Base-by-base conservation (phyloP, 2,329 filamentous ascomycete genomes). In the Sordariomycetes sp. region DNA sequence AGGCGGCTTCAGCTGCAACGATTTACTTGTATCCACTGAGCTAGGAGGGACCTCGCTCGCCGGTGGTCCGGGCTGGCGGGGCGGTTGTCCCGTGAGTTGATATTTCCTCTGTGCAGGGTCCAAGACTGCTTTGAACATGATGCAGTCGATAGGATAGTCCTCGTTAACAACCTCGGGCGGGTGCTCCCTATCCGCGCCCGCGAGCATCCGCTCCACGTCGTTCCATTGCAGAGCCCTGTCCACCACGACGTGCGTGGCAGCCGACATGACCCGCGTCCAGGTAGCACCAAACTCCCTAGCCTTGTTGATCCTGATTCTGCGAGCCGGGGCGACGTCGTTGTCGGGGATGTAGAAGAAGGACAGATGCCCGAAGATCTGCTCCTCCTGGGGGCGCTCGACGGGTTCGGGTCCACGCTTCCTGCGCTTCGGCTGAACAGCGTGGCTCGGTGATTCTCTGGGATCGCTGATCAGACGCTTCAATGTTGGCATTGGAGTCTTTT, bases 321-420 rank as follows among this genome's bases (percentile, higher is more conserved):
- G 73, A 7, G 72, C 65, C 9, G 72, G 70, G 21, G 79, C 74
- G 30, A 82, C 70, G 42, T 90, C 81, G 42, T 86, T 75, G 43
- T 92, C 83, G 0, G 87, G 90, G 6, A 94, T 75, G 52, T 92
- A 94, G 57, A 76, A 84, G 42, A 86, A 81, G 0, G 59, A 53
- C n/a, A 83, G 54, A 0, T 59, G 68, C 29, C 61, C 67, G 49
- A 87, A 79, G 5, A 84, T 16, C 34, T 36, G 68, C 36, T 72
- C 56, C 1, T 55, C 50, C 39, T 75, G 68, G 0, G 74, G 68
- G 1, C 71, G 59, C 15, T 64, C 40, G 32, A 64, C 66, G 16
- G 68, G 38, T 3, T 51, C 40, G 2, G 49, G 39, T 27, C 61
- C 47, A 35, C 59, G 53, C 48, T 74, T 76, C 26, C 66, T 59